Evolutionary conservation across 208 protist species (phyloP), one percentile per base, ranked within the genome.

Genomic region (Leptomonas seymouri): DNA sequence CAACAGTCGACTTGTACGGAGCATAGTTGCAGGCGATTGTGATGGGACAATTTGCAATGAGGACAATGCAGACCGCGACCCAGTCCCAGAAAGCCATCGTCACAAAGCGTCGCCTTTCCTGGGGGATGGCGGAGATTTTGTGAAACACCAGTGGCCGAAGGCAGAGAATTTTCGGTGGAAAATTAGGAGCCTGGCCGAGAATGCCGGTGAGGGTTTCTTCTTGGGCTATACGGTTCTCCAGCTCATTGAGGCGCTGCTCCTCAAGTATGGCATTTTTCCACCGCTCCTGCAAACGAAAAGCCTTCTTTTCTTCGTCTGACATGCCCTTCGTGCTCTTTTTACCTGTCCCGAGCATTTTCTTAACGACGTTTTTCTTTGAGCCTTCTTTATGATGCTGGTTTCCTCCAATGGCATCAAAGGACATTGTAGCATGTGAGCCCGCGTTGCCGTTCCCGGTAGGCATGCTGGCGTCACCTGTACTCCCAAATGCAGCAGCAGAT

Each of bases 161-260:
- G 62, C 83, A 94, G 36, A 94, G 71, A 49, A 94, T 81, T 54
- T 82, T 90, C 7, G 60, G 88, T 15, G 89, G 89, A 55, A 94
- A 90, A 60, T 94, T 94, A 1, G 89, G 78, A 48, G 30, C 20
- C n/a, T 76, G 57, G 15, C 64, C 63, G 8, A 79, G 3, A 23
- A 58, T 57, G 0, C 4, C 16, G 12, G 68, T 81, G 6, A 45
- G 15, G n/a, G 34, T 53, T 58, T 82, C 76, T n/a, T 73, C 70
- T 16, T 73, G 23, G n/a, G 7, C 50, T 30, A 88, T 30, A 41
- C 74, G 77, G 21, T 27, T 16, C 27, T 89, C 74, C 20, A 91
- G 67, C 36, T 74, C 67, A 51, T 88, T 81, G 21, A 94, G 75
- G 23, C 89, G 85, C 71, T 82, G 65, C 66, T 91, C 81, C 63